phyloP scores from a whole-genome alignment of 2,329 filamentous ascomycete species.

The Arthrobotrys conoides region DNA sequence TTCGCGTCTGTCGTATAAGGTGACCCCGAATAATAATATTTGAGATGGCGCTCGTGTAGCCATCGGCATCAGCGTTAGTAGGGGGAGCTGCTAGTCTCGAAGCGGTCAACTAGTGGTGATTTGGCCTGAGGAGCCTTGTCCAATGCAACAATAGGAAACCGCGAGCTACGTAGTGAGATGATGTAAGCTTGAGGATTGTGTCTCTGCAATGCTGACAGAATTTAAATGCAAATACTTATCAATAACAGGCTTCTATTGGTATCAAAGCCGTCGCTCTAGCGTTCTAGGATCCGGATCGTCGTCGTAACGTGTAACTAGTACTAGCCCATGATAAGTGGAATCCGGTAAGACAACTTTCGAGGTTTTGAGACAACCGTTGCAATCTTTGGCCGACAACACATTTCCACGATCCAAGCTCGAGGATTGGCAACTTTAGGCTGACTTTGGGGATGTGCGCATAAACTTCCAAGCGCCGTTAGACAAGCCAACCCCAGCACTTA shows the following conservation, averaged over 20 bases:
- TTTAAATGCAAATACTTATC: constrained; percentile 6
- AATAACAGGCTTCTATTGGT: too few species aligned
- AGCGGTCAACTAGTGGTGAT: background rate
- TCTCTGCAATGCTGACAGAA: constrained; percentile 20
- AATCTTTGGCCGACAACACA: constrained; percentile 45
- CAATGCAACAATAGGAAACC: constrained; percentile 18
- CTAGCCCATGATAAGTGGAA: background rate
- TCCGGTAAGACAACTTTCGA: constrained; percentile 13
- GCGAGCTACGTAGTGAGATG: background rate
- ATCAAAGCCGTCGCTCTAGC: background rate
- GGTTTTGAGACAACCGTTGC: constrained; percentile 32
- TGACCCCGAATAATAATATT: constrained; percentile 5
- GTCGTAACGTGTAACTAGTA: too few species aligned
- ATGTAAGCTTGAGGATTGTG: constrained; percentile 12
- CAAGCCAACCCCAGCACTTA: constrained; percentile 17
- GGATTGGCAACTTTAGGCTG: constrained; percentile 27
- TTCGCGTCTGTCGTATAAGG: constrained; percentile 3
- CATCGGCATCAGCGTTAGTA: constrained; percentile 12
- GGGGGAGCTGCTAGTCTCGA: too few species aligned
- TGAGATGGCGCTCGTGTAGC: background rate
- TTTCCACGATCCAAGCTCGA: background rate
- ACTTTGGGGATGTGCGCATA: constrained; percentile 33
- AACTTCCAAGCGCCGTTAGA: constrained; percentile 49
- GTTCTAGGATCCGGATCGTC: constrained; percentile 7
- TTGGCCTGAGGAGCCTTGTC: constrained; percentile 16